Evolutionary conservation across 139 green algal genomes (phyloP), one percentile per base, ranked within the genome.

Genomic region (Micractinium sp.): DNA sequence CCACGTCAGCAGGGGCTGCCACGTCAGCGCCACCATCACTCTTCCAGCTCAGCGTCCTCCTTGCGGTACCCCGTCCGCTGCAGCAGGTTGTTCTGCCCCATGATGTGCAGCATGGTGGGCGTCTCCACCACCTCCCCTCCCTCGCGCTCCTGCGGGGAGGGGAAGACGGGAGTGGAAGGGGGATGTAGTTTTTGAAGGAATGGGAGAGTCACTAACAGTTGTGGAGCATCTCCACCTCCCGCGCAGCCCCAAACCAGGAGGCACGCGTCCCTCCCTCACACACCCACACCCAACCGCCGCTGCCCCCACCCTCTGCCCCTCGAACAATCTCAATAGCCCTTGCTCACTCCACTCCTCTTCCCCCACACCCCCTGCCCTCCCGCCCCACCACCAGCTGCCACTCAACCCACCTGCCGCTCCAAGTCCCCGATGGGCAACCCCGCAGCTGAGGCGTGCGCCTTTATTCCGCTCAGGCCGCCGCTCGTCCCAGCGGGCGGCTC

Each of bases 41-140:
- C 77, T 41, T 90, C 86, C 25, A 85, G 36, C 60, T 90, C 86
- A 22, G 56, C 75, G 5, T 77, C 86, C 13, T 75, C 78, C 22
- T 41, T 41, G 31, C 78, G 53, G 86, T 81, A 86, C 33, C 86
- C 86, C 0, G 86, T 90, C 14, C 86, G 77, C 78, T 90, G 86
- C 77, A 90, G 86, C 86, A 90, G 86, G 86, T 90, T 90, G 75
- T 81, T 84, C 78, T 90, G 86, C 36, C 86, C 86, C 86, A 90
- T 90, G 38, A 90, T 79, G 78, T 90, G 86, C 1, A 90, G 78
- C 86, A 90, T 90, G 38, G 86, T 90, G 77, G 86, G 86, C 18
- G 86, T 90, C 60, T 85, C 77, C 35, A 84, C 77, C 38, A 90
- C 86, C 38, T 90, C 77, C 29, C 85, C 77, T 31, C 86, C 86